Conservation (phyloP, 2,329 filamentous ascomycete genomes). For the Coniochaeta hoffmannii region DNA sequence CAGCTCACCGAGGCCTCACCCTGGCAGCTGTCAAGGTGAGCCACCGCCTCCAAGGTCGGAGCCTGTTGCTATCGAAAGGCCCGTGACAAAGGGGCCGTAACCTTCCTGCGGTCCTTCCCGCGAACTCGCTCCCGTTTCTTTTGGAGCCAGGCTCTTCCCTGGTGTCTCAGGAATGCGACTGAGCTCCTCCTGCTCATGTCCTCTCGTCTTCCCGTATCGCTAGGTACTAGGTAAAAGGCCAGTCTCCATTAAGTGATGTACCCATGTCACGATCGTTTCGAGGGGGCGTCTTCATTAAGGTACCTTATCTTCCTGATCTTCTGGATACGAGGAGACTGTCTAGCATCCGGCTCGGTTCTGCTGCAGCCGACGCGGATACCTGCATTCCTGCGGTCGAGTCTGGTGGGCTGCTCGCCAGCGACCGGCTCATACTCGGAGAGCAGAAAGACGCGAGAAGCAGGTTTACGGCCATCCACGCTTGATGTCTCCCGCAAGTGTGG, state of each 20-base stretch:
- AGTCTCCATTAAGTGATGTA: not conserved
- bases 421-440: not conserved
- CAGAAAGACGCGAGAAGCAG: not conserved
- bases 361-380: not conserved
- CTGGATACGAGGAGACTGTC: not conserved
- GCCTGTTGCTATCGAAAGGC: not conserved
- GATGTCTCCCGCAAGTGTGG: not conserved
- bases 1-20: not conserved
- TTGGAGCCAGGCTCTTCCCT: not conserved
- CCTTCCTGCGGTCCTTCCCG: not conserved
- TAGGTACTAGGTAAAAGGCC: too few species aligned
- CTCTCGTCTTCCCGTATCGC: not conserved
- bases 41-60: not conserved
- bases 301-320: not conserved
- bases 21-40: constrained; percentile 2
- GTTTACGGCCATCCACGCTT: not conserved
- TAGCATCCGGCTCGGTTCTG: not conserved
- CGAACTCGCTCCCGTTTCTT: not conserved
- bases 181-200: not conserved
- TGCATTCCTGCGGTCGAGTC: not conserved
- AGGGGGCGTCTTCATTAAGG: not conserved
- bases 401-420: not conserved
- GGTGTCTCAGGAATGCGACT: not conserved
- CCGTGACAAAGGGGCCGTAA: not conserved
- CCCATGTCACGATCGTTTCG: not conserved